Conservation (phyloP, 2,329 filamentous ascomycete species). For the Epichloe gansuensis region DNA sequence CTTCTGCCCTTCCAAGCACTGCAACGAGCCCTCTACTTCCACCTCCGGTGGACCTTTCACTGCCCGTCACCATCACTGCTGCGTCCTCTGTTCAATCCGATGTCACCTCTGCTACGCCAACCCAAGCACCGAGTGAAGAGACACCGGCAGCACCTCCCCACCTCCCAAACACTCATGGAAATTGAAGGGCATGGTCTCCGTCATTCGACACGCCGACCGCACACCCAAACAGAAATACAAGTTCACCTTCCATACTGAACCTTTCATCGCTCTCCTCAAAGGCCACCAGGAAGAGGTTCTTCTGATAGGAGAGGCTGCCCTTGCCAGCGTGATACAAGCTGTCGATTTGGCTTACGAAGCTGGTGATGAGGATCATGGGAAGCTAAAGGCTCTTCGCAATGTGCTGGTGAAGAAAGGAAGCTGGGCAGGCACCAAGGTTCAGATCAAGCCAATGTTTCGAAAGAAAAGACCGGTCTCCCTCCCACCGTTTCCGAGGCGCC, state of each 20-base stretch:
- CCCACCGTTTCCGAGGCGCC: conserved; percentile 24
- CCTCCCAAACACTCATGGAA: conserved; percentile 92
- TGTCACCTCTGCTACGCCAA: conserved; percentile 12
- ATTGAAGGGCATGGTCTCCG: conserved; percentile 91
- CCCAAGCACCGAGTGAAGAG: conserved; percentile 20
- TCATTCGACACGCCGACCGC: conserved; percentile 90
- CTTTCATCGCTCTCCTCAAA: conserved; percentile 88
- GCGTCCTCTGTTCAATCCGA: conserved; percentile 25
- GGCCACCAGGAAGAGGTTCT: conserved; percentile 95
- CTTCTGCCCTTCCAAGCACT: conserved; percentile 24
- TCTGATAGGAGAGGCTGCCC: conserved; percentile 78
- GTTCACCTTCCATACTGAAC: conserved; percentile 94
- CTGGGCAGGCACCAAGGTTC: conserved; percentile 93
- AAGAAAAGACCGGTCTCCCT: conserved; percentile 63
- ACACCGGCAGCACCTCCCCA: conserved; percentile 48
- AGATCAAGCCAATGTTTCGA: conserved; percentile 98
- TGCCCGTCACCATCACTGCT: conserved; percentile 20
- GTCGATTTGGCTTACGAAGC: conserved; percentile 70
- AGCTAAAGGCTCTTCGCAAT: conserved; percentile 75
- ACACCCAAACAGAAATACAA: conserved; percentile 99
- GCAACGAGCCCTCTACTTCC: conserved; percentile 23
- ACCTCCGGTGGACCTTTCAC: conserved; percentile 19
- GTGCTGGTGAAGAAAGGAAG: conserved; percentile 85
- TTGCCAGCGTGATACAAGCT: conserved; percentile 79
- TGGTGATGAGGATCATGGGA: conserved; percentile 71